Evolutionary conservation across 2,329 filamentous ascomycete species (phyloP).

Genomic region (Metarhizium anisopliae): DNA sequence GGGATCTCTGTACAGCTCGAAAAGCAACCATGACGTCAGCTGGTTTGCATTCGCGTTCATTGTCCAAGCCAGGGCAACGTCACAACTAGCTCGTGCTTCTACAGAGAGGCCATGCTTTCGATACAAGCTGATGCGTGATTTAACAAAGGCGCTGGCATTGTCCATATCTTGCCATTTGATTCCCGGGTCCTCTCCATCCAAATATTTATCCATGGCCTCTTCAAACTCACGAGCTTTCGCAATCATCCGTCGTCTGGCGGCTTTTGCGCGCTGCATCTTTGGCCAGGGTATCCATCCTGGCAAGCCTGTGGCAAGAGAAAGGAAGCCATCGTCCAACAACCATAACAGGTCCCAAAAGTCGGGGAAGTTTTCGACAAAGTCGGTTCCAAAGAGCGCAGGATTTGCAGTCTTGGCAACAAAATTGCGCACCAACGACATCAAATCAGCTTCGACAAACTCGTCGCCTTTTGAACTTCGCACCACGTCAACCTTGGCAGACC

Average conservation of each 20-base stretch:
- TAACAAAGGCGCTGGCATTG: conserved; percentile 25
- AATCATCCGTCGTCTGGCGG: conserved; percentile 19
- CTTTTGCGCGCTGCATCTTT: conserved; percentile 21
- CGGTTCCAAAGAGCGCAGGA: conserved; percentile 27
- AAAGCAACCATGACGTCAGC: conserved; percentile 31
- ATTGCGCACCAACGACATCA: conserved; percentile 24
- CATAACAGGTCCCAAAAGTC: conserved; percentile 29
- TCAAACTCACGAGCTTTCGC: conserved; percentile 24
- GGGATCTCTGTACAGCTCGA: conserved; percentile 29
- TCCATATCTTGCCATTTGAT: conserved; percentile 27
- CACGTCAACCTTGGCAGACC: conserved; percentile 20
- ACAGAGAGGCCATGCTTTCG: conserved; percentile 20
- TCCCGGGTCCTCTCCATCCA: conserved; percentile 21
- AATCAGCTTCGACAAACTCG: conserved; percentile 22
- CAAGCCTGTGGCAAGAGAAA: conserved; percentile 19
- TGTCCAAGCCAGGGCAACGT: conserved; percentile 28
- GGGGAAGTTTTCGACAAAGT: conserved; percentile 31
- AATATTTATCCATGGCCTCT: conserved; percentile 24
- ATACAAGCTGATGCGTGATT: conserved; percentile 19
- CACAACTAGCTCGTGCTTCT: conserved; percentile 23
- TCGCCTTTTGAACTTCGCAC: conserved; percentile 18
- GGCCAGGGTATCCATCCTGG: conserved; percentile 25
- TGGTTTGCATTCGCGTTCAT: conserved; percentile 29
- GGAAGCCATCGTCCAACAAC: conserved; percentile 26
- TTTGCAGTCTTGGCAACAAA: conserved; percentile 27